These are phyloP conservation scores for Lichtheimia corymbifera DNA, from an alignment of 371 early-diverging fungal genomes.

Conservation along the genomic window DNA sequence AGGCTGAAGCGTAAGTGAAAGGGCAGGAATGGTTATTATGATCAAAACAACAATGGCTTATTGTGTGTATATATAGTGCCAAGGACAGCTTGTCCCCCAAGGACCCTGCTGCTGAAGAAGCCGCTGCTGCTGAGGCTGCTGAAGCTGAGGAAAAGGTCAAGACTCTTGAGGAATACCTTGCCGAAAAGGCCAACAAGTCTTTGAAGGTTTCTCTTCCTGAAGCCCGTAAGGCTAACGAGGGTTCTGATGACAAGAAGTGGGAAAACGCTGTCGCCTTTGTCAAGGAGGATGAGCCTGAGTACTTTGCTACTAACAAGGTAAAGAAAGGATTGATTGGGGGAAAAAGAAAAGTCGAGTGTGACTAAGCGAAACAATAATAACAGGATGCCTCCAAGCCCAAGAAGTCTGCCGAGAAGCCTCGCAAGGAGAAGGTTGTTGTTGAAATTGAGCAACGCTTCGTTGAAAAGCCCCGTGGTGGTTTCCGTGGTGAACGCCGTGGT, in stretches of 20 bases:
- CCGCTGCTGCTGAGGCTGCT: conserved; percentile 28
- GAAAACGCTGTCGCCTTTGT: conserved; percentile 71
- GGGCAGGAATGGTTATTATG: neutral
- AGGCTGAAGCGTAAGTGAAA: conserved; percentile 44
- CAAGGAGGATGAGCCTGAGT: conserved; percentile 67
- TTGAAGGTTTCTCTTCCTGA: conserved; percentile 66
- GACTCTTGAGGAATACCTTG: conserved; percentile 80
- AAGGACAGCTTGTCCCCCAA: conserved; percentile 31
- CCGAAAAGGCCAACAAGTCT: conserved; percentile 69
- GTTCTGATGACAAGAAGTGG: conserved; percentile 76
- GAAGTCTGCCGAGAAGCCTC: conserved; percentile 33
- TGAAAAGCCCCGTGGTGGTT: conserved; percentile 46
- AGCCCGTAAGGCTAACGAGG: conserved; percentile 81
- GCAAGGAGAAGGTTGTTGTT: conserved; percentile 62
- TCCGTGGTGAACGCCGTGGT: conserved; percentile 44
- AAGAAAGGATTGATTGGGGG: neutral
- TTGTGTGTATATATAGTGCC: conserved; percentile 16
- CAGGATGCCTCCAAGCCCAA: conserved; percentile 55
- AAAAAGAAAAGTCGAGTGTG: neutral
- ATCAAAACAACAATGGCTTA: neutral
- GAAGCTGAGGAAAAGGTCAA: conserved; percentile 75
- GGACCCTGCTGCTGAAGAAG: conserved; percentile 49
- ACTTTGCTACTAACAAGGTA: conserved; percentile 66
- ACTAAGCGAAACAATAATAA: neutral
- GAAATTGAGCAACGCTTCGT: conserved; percentile 54